These are phyloP conservation scores for Aureobasidium sp. DNA, from an alignment of 2,329 filamentous ascomycete genomes.

Conservation along the genomic window DNA sequence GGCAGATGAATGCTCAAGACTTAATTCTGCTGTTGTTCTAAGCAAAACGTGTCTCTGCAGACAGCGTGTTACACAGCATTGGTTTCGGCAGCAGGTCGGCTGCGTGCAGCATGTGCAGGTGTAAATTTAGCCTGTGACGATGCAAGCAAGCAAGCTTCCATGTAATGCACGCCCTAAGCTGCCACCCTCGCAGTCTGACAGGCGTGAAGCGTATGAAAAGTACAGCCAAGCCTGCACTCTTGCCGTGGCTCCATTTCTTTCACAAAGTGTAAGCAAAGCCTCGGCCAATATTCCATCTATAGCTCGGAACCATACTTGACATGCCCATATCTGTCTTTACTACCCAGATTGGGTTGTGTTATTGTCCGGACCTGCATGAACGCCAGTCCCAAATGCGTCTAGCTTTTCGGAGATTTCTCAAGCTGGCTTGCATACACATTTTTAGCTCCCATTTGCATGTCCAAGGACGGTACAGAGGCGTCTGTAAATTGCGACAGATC, in stretches of 20 bases:
- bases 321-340: background rate
- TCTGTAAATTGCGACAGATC: background rate
- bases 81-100: background rate
- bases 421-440: background rate
- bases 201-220: background rate
- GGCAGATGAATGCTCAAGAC: background rate
- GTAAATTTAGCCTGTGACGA: slow-evolving; percentile 1
- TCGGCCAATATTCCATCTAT: slow-evolving; percentile 5
- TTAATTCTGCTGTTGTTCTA: background rate
- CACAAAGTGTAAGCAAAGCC: background rate
- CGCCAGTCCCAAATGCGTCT: background rate
- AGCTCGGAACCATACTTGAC: background rate
- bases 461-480: background rate
- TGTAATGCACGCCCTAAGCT: background rate
- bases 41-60: slow-evolving; percentile 1
- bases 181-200: background rate
- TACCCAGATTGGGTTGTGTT: slow-evolving; percentile 9
- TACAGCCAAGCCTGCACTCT: background rate
- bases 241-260: background rate
- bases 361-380: slow-evolving; percentile 14
- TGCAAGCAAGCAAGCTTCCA: background rate
- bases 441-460: background rate
- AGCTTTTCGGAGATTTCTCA: background rate
- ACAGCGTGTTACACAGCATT: background rate
- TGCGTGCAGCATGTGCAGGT: background rate